Evolutionary conservation across 768 basidiomycete species (phyloP).

Genomic region (Serpula lacrymans): DNA sequence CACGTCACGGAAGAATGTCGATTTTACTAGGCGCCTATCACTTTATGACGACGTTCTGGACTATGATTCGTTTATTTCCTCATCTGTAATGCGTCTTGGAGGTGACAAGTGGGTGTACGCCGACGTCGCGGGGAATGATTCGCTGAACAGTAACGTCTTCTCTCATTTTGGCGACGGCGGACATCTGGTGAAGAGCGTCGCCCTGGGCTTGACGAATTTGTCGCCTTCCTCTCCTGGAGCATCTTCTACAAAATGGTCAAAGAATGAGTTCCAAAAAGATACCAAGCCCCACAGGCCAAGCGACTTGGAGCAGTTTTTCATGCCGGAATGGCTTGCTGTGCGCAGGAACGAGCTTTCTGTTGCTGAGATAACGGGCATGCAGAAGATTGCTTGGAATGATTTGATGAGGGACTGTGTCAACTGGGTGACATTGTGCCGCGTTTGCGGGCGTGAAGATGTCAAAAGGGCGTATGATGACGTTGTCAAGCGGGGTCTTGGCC

Average conservation of each 20-base stretch:
- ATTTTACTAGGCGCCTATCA: constrained; percentile 50
- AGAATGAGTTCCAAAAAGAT: constrained; percentile 27
- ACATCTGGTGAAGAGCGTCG: constrained; percentile 38
- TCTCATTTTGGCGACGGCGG: constrained; percentile 37
- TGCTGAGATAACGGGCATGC: constrained; percentile 45
- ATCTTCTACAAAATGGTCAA: constrained; percentile 34
- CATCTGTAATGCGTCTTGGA: constrained; percentile 25
- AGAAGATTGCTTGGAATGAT: constrained; percentile 55
- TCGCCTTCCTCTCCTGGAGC: constrained; percentile 39
- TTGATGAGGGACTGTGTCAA: constrained; percentile 51
- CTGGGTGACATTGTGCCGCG: constrained; percentile 55
- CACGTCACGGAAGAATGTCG: constrained; percentile 53
- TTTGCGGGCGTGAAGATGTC: constrained; percentile 46
- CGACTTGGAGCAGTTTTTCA: constrained; percentile 58
- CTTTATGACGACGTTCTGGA: constrained; percentile 57
- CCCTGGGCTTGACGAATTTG: constrained; percentile 56
- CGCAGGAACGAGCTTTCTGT: constrained; percentile 47
- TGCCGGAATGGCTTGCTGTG: constrained; percentile 63
- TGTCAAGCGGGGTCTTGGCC: constrained; percentile 43
- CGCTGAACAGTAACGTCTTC: constrained; percentile 43
- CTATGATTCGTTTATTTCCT: constrained; percentile 45
- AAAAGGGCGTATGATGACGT: constrained; percentile 46
- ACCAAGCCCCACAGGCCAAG: no score
- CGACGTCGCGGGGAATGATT: constrained; percentile 59
- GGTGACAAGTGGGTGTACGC: constrained; percentile 51